Evolutionary conservation across 495 filamentous ascomycete genomes (phyloP).

Genomic region (Pseudoneurospora amorphoporcata): DNA sequence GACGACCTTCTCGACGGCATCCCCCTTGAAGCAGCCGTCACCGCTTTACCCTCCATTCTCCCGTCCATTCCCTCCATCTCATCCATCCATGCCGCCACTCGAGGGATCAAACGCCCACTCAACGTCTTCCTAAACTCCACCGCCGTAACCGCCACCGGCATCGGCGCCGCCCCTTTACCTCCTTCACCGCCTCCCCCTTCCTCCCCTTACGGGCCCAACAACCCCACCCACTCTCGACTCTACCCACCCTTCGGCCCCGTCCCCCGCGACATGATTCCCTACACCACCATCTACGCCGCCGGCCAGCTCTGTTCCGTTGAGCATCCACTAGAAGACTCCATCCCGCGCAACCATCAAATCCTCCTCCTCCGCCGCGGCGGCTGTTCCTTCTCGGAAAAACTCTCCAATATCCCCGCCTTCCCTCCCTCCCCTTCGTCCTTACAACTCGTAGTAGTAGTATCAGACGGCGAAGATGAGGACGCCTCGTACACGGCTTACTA

Average conservation of each 20-base stretch:
- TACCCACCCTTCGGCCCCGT: slow-evolving; percentile 21
- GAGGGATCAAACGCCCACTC: background rate
- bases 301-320: slow-evolving; percentile 49
- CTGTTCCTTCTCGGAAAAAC: slow-evolving; percentile 76
- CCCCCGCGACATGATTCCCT: slow-evolving; percentile 38
- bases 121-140: slow-evolving; percentile 34
- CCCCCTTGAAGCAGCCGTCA: background rate
- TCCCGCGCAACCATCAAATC: slow-evolving; percentile 60
- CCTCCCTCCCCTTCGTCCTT: slow-evolving; percentile 47
- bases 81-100: background rate
- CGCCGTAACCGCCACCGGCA: slow-evolving; percentile 61
- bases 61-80: slow-evolving; percentile 4
- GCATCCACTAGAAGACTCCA: slow-evolving; percentile 21
- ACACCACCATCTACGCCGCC: slow-evolving; percentile 60
- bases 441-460: slow-evolving; percentile 77
- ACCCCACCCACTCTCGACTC: slow-evolving; percentile 40
- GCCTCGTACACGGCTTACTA: background rate
- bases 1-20: slow-evolving; percentile 10
- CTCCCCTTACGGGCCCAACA: slow-evolving; percentile 35
- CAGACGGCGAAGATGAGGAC: slow-evolving; percentile 42
- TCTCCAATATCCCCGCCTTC: slow-evolving; percentile 71
- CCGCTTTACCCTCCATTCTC: background rate
- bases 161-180: slow-evolving; percentile 67
- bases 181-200: background rate
- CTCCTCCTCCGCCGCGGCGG: slow-evolving; percentile 76